Percentiles rank a stretch among this genome's conserved stretches.
Evolutionary conservation across 2,329 filamentous ascomycete species (phyloP).

Genomic region (Chaetothyriales sp.): DNA sequence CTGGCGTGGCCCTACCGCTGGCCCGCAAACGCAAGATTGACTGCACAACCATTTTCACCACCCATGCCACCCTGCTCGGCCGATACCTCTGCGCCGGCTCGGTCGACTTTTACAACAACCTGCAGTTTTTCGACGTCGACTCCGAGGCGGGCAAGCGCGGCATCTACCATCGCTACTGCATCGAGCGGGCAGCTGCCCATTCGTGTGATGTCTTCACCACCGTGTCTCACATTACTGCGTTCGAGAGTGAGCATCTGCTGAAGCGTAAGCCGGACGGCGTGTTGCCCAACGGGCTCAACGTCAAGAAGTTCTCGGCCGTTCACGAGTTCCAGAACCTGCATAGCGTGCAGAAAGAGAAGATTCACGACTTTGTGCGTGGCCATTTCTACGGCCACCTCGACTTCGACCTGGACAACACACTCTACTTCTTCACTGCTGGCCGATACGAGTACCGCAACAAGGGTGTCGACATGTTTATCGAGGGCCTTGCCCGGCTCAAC

Average conservation of each 20-base stretch:
- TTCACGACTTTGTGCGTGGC: slow-evolving; percentile 92
- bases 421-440: slow-evolving; percentile 94
- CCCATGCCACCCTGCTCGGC: slow-evolving; percentile 85
- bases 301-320: slow-evolving; percentile 95
- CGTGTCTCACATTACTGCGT: slow-evolving; percentile 95
- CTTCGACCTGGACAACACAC: slow-evolving; percentile 88
- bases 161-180: slow-evolving; percentile 97
- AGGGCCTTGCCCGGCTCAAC: slow-evolving; percentile 85
- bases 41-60: slow-evolving; percentile 95
- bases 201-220: slow-evolving; percentile 94
- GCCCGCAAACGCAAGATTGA: slow-evolving; percentile 91
- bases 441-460: slow-evolving; percentile 98
- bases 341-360: slow-evolving; percentile 92
- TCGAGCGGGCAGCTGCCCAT: slow-evolving; percentile 85
- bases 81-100: slow-evolving; percentile 94
- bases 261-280: slow-evolving; percentile 94
- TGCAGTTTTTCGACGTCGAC: slow-evolving; percentile 93
- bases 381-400: slow-evolving; percentile 98
- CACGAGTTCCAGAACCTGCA: slow-evolving; percentile 99
- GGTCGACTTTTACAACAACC: slow-evolving; percentile 98
- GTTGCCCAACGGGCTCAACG: slow-evolving; percentile 88
- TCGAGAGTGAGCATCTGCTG: slow-evolving; percentile 90
- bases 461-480: slow-evolving; percentile 98
- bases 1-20: slow-evolving; percentile 81
- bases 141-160: slow-evolving; percentile 93